phyloP scores from a whole-genome alignment of 2,329 filamentous ascomycete species.

The Blastomyces gilchristii region DNA sequence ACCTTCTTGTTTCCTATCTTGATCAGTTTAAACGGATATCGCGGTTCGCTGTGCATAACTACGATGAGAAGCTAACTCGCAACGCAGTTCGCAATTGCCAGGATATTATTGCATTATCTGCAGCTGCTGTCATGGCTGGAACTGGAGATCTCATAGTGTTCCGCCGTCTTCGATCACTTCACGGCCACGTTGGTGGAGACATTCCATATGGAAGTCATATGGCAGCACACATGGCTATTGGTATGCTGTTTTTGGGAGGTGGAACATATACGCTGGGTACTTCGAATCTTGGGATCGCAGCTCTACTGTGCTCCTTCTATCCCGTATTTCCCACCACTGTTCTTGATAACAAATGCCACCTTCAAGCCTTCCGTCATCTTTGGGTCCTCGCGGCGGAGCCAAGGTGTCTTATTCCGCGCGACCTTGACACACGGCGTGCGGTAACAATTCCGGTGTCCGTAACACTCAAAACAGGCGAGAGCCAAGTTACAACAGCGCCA shows the following conservation, averaged over 20 bases:
- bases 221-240: slow-evolving; percentile 83
- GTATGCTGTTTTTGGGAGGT: slow-evolving; percentile 80
- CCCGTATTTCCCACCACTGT: slow-evolving; percentile 82
- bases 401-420: slow-evolving; percentile 77
- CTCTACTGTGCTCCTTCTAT: slow-evolving; percentile 84
- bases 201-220: slow-evolving; percentile 90
- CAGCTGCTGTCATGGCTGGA: slow-evolving; percentile 86
- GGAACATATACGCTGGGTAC: slow-evolving; percentile 88
- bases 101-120: slow-evolving; percentile 71
- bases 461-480: slow-evolving; percentile 40
- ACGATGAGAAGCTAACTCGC: slow-evolving; percentile 74
- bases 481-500: slow-evolving; percentile 39
- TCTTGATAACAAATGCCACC: slow-evolving; percentile 85
- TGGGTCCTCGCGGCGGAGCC: slow-evolving; percentile 92
- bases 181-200: slow-evolving; percentile 73
- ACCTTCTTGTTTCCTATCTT: slow-evolving; percentile 72
- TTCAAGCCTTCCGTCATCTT: slow-evolving; percentile 93
- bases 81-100: slow-evolving; percentile 84
- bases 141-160: slow-evolving; percentile 82
- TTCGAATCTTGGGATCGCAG: slow-evolving; percentile 74
- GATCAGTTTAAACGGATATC: slow-evolving; percentile 77
- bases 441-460: slow-evolving; percentile 63
- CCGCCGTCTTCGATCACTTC: slow-evolving; percentile 72
- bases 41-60: slow-evolving; percentile 52
- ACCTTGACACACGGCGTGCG: slow-evolving; percentile 72